Evolutionary conservation across 1,284 basidiomycete species (phyloP).

Genomic region (Fomitiporia mediterranea): DNA sequence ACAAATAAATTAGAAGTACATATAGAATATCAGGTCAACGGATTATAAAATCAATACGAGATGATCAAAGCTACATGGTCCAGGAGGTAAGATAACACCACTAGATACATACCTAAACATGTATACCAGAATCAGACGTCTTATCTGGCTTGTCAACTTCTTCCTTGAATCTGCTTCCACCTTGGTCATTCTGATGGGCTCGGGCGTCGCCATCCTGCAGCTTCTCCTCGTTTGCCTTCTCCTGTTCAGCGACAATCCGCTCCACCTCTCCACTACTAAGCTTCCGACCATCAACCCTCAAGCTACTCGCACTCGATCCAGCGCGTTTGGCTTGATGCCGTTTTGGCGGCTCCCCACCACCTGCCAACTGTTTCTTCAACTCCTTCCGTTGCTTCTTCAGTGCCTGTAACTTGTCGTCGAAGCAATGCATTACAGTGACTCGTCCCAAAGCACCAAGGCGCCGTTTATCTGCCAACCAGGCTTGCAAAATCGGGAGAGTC

Average conservation of each 20-base stretch:
- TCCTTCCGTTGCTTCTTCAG: constrained; percentile 31
- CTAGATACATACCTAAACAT: constrained; percentile 1
- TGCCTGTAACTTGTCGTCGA: constrained; percentile 25
- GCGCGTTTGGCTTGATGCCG: neutral
- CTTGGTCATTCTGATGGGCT: too few relatives aligned
- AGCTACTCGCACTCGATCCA: constrained; percentile 18
- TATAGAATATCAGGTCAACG: neutral
- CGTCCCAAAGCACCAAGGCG: constrained; percentile 32
- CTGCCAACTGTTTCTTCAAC: constrained; percentile 23
- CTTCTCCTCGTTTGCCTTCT: constrained; percentile 13
- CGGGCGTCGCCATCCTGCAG: neutral
- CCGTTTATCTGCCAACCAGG: constrained; percentile 31
- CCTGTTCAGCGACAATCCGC: constrained; percentile 10
- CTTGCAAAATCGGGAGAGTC: constrained; percentile 35
- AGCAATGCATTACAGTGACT: constrained; percentile 30
- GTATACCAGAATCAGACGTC: constrained; percentile 11
- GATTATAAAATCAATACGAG: neutral
- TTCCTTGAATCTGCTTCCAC: neutral
- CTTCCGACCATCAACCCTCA: constrained; percentile 15
- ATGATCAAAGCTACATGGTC: neutral
- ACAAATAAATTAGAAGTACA: neutral
- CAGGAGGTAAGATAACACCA: neutral
- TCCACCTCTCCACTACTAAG: constrained; percentile 19
- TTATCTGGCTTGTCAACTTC: neutral
- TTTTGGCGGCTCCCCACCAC: constrained; percentile 16